A percentile compares a stretch with the other conserved stretches of the same genome.
phyloP scores from a whole-genome alignment of 2,329 filamentous ascomycete genomes.

The Penicillium sp. region DNA sequence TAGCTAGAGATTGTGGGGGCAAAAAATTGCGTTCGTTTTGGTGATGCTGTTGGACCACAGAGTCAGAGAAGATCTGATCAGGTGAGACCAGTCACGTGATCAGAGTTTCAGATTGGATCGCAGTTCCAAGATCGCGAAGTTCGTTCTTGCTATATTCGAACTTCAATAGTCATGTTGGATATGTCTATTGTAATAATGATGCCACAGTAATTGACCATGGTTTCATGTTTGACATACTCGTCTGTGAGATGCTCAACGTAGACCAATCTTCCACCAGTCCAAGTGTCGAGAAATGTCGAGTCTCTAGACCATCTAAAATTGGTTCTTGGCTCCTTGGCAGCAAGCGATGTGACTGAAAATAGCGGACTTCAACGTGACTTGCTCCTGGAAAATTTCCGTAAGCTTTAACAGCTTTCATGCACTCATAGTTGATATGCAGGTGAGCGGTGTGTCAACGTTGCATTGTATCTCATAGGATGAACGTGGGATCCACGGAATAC shows the following conservation, averaged over 20 bases:
- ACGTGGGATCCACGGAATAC: background rate
- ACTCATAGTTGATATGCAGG: background rate
- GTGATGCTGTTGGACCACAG: slow-evolving; percentile 21
- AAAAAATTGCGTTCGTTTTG: slow-evolving; percentile 9
- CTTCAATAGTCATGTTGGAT: background rate
- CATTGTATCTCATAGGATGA: background rate
- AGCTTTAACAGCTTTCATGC: background rate
- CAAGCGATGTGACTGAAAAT: background rate
- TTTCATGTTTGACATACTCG: no score
- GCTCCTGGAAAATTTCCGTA: background rate
- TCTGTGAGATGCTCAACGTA: background rate
- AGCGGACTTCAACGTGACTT: background rate
- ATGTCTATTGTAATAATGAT: background rate
- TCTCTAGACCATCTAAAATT: background rate
- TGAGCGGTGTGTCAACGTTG: background rate
- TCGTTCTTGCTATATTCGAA: background rate
- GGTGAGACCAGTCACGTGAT: slow-evolving; percentile 15
- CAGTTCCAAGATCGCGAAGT: background rate
- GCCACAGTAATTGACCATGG: no score
- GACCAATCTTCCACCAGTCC: background rate
- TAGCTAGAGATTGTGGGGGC: slow-evolving; percentile 11
- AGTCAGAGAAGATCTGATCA: slow-evolving; percentile 19
- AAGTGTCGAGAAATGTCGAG: background rate
- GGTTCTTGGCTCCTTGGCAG: background rate
- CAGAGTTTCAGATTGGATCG: background rate